Base-by-base conservation (phyloP, 1,139 yeast species). In the Suzukiozyma palmioleophila region DNA sequence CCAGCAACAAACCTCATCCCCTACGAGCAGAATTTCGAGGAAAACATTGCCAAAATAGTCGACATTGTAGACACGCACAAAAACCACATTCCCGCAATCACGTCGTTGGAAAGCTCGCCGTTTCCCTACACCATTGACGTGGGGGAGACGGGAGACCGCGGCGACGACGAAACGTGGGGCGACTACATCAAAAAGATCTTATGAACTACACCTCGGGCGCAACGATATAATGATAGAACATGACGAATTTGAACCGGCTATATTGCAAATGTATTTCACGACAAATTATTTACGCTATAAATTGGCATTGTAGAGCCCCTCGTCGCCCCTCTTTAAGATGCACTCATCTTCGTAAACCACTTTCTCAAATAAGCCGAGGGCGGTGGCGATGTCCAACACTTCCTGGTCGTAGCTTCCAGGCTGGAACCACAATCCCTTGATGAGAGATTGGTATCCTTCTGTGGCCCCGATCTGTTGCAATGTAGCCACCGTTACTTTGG, bases 381-480 rank as follows among this genome's bases (percentile, higher is more conserved):
- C 51, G 25, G 62, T 59, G 3, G 70, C 71, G 15, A 53, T 52
- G 1, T 69, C 66, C 36, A 84, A 57, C 3, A 79, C 81, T n/a
- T 64, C 69, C 8, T 59, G 57, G 49, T 83, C 80, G 47, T 75
- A 84, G 27, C 87, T 74, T 0, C 95, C 95, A 0, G 95, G 95
- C 54, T 86, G 95, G 46, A 84, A 79, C 95, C 95, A 86, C 24
- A 84, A 63, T 0, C 83, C 81, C 48, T 74, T 75, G 24, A 86
- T 63, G 1, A 60, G 44, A 8, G 48, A 48, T 39, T 57, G 47
- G 50, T 58, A 63, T 2, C 65, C 61, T 1, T 58, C 54, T 41
- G 65, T 48, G 7, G 54, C 35, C 35, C 64, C 54, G 15, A 74
- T 64, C 34, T 70, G 72, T 34, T 67, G 57, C 36, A 85, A 59